Percentiles rank a stretch among this genome's conserved stretches.
These are phyloP conservation scores for Kodamaea anthophila DNA, from an alignment of 1,139 yeast genomes.

Conservation along the genomic window DNA sequence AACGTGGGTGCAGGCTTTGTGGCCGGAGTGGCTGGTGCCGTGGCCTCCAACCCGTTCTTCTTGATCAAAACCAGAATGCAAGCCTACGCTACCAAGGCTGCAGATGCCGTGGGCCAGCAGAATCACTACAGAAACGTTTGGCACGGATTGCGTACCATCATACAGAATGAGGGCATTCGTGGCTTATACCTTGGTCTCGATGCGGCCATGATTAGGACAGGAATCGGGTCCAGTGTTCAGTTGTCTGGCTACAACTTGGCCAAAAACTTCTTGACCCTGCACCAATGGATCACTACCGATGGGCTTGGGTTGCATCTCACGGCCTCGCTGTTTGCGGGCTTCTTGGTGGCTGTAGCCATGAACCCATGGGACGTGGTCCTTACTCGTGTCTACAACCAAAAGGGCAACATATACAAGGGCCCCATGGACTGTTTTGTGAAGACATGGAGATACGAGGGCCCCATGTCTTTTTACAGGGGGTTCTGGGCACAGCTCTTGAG, in stretches of 20 bases:
- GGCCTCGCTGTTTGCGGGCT: slow-evolving; percentile 76
- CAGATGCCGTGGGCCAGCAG: slow-evolving; percentile 74
- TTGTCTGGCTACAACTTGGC: slow-evolving; percentile 85
- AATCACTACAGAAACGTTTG: slow-evolving; percentile 70
- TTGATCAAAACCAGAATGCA: slow-evolving; percentile 95
- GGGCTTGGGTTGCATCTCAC: slow-evolving; percentile 68
- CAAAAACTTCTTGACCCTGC: slow-evolving; percentile 50
- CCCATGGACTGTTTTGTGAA: slow-evolving; percentile 85
- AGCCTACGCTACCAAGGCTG: slow-evolving; percentile 51
- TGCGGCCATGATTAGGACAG: slow-evolving; percentile 91
- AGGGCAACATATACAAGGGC: slow-evolving; percentile 78
- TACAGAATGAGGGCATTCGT: slow-evolving; percentile 59
- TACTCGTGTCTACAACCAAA: slow-evolving; percentile 92
- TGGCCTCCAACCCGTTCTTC: slow-evolving; percentile 85
- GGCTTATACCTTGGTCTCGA: slow-evolving; percentile 90
- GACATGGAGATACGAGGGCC: slow-evolving; percentile 80
- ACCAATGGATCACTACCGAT: slow-evolving; percentile 44
- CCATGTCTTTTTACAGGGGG: slow-evolving; percentile 85
- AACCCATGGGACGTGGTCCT: slow-evolving; percentile 95
- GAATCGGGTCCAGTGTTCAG: slow-evolving; percentile 94
- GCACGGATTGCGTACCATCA: slow-evolving; percentile 64
- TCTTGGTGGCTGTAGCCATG: slow-evolving; percentile 93
- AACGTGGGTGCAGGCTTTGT: slow-evolving; percentile 79
- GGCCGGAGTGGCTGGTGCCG: slow-evolving; percentile 87
- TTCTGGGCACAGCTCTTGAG: slow-evolving; percentile 88